Percentiles rank a stretch among this genome's conserved stretches.
Conservation (phyloP, 108 stramenopile species). For the Nitzschia inconspicua region DNA sequence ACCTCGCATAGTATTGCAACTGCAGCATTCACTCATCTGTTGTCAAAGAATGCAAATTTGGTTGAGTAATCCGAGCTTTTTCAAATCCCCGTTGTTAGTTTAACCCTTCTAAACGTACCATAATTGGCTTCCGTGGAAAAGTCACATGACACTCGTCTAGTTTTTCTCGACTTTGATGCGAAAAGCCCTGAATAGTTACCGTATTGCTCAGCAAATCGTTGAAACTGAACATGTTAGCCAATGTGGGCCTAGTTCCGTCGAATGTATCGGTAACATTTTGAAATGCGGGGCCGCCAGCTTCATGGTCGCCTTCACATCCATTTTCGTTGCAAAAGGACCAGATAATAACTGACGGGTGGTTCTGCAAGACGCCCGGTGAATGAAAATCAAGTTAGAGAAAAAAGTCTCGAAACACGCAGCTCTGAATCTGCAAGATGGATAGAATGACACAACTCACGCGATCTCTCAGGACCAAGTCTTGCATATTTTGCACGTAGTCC, state of each 20-base stretch:
- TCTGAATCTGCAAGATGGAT: no score
- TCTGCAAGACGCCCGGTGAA: no score
- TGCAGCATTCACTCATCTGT: no score
- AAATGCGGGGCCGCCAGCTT: constrained; percentile 28
- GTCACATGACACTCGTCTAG: constrained; percentile 28
- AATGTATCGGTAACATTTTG: constrained; percentile 13
- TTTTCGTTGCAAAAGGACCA: constrained; percentile 50
- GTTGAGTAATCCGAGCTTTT: no score
- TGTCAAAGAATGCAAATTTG: no score
- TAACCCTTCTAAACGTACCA: constrained; percentile 22
- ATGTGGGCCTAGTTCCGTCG: constrained; percentile 32
- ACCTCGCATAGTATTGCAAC: constrained; percentile 31
- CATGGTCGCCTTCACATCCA: constrained; percentile 23
- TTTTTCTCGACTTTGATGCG: constrained; percentile 16
- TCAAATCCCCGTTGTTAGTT: no score
- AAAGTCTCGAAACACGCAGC: no score
- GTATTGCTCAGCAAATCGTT: constrained; percentile 24
- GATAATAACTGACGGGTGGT: constrained; percentile 45
- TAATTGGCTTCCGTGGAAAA: constrained; percentile 31
- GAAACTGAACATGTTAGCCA: constrained; percentile 39
- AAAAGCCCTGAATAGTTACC: constrained; percentile 36
- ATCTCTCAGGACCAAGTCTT: constrained; percentile 29
- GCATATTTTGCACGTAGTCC: constrained; percentile 30
- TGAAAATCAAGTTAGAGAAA: no score
- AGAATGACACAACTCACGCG: no score